phyloP scores from a whole-genome alignment of 306 rosid species.

The Glycine soja region DNA sequence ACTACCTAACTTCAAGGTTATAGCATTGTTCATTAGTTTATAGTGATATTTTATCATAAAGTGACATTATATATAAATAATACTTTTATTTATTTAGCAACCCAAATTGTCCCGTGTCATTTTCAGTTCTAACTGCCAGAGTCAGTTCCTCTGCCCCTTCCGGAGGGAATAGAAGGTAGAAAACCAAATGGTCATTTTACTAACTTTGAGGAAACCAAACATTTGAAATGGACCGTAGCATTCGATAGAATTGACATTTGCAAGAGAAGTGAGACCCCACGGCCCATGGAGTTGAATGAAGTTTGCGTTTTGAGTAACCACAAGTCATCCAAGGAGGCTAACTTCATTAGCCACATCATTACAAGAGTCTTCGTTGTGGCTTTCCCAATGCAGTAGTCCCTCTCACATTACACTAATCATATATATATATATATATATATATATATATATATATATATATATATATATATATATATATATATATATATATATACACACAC shows the following conservation, averaged over 20 bases:
- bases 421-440: neutral
- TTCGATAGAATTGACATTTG: conserved; percentile 22
- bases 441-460: neutral
- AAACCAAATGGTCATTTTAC: conserved; percentile 19
- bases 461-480: neutral
- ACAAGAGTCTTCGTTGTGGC: conserved; percentile 23
- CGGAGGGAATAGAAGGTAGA: conserved; percentile 40
- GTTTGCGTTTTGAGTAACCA: conserved; percentile 49
- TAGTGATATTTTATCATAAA: too few species aligned
- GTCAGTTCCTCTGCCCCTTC: neutral
- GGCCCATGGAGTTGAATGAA: conserved; percentile 40
- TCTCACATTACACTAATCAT: conserved; percentile 19
- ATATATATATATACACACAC: too few species aligned
- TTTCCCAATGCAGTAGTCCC: conserved; percentile 42
- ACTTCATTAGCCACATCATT: conserved; percentile 49
- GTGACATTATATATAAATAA: too few species aligned
- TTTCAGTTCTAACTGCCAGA: neutral
- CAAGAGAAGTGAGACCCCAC: conserved; percentile 46
- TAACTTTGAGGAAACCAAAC: conserved; percentile 44
- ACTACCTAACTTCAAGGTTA: conserved; percentile 10
- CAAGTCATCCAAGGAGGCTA: conserved; percentile 42
- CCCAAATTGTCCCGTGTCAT: neutral
- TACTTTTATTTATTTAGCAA: neutral
- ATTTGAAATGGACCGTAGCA: conserved; percentile 39
- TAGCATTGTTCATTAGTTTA: neutral